These are phyloP conservation scores for Aspergillus phoenicis DNA, from an alignment of 2,329 filamentous ascomycete species.

Conservation along the genomic window DNA sequence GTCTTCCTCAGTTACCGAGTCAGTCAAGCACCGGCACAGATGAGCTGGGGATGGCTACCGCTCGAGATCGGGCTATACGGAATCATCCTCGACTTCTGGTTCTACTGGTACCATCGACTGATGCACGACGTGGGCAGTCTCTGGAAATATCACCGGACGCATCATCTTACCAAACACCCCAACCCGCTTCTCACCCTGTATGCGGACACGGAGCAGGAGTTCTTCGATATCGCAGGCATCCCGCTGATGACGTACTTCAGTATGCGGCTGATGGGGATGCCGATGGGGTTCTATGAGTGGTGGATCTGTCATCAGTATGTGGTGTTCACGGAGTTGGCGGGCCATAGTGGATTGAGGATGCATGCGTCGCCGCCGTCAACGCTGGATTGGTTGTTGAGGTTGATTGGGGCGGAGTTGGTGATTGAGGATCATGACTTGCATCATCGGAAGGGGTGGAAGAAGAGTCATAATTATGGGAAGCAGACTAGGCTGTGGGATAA, in stretches of 20 bases:
- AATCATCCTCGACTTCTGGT: slow-evolving; percentile 50
- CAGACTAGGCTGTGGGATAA: slow-evolving; percentile 45
- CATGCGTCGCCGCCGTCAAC: slow-evolving; percentile 39
- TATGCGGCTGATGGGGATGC: slow-evolving; percentile 41
- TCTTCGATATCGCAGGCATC: slow-evolving; percentile 48
- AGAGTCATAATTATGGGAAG: slow-evolving; percentile 45
- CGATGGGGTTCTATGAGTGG: slow-evolving; percentile 53
- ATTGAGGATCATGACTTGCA: slow-evolving; percentile 50
- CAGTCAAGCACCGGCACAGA: slow-evolving; percentile 25
- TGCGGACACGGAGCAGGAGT: slow-evolving; percentile 47
- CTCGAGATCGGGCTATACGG: slow-evolving; percentile 47
- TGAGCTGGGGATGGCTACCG: slow-evolving; percentile 41
- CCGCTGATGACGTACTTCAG: slow-evolving; percentile 44
- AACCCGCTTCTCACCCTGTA: slow-evolving; percentile 48
- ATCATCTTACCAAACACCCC: slow-evolving; percentile 51
- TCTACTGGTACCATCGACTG: slow-evolving; percentile 43
- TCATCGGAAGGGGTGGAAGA: slow-evolving; percentile 43
- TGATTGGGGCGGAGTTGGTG: slow-evolving; percentile 40
- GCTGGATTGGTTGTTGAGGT: slow-evolving; percentile 37
- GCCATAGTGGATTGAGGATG: slow-evolving; percentile 34
- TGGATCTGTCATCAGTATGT: slow-evolving; percentile 52
- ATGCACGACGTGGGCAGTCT: slow-evolving; percentile 47
- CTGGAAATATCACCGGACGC: slow-evolving; percentile 51
- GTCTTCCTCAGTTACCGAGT: slow-evolving; percentile 35
- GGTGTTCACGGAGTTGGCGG: slow-evolving; percentile 37